A percentile compares a stretch with the other conserved stretches of the same genome.
Evolutionary conservation across 441 rosid genomes (phyloP).

Genomic region (Corymbia calophylla): DNA sequence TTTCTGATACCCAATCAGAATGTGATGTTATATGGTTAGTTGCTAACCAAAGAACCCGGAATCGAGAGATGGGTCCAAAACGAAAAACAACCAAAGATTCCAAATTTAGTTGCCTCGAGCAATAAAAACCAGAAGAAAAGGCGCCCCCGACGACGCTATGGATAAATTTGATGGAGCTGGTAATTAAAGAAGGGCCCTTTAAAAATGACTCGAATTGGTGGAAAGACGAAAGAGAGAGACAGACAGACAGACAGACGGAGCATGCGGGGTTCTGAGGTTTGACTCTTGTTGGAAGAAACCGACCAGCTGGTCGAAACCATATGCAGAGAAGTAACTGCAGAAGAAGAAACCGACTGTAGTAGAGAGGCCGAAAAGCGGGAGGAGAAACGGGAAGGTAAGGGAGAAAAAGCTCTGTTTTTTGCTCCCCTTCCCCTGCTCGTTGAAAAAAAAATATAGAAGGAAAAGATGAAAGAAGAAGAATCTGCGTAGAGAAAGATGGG

Average conservation of each 20-base stretch:
- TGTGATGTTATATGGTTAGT: background rate
- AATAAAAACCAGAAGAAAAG: background rate
- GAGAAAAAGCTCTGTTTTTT: background rate
- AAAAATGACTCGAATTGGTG: background rate
- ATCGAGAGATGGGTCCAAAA: background rate
- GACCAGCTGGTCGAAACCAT: background rate
- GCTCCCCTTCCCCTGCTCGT: background rate
- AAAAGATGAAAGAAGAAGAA: constrained; percentile 15
- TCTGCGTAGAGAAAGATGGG: constrained; percentile 22
- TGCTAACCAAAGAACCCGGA: background rate
- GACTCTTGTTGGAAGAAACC: background rate
- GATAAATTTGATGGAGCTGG: background rate
- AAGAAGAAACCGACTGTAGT: background rate
- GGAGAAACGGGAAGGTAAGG: no score
- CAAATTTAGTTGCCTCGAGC: background rate
- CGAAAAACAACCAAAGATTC: background rate
- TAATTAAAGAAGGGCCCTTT: background rate
- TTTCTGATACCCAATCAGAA: background rate
- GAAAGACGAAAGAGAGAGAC: background rate
- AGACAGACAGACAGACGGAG: background rate
- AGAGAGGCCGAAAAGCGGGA: background rate
- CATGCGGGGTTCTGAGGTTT: background rate
- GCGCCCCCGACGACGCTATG: background rate
- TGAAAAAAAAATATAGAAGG: background rate
- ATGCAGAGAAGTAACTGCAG: background rate